A percentile compares a stretch with the other conserved stretches of the same genome.
Conservation (phyloP, 23 red algal species). For the Gracilaria gracilis region DNA sequence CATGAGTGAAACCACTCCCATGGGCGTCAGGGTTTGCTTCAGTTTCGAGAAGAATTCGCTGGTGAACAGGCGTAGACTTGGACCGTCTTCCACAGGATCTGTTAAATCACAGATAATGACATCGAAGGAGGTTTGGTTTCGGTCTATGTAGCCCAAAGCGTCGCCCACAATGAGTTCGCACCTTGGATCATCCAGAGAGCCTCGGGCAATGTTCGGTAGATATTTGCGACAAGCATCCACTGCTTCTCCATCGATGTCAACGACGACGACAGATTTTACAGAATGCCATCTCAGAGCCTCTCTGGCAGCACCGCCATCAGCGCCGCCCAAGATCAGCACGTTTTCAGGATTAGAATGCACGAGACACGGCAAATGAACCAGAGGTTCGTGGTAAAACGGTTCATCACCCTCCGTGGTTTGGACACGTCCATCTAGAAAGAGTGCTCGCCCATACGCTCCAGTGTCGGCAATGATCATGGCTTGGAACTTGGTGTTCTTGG, state of each 20-base stretch:
- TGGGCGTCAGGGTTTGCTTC: slow-evolving; percentile 52
- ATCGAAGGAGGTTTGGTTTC: slow-evolving; percentile 62
- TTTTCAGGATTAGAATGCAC: slow-evolving; percentile 57
- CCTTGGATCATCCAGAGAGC: slow-evolving; percentile 75
- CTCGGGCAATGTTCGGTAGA: slow-evolving; percentile 75
- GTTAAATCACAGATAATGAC: slow-evolving; percentile 96
- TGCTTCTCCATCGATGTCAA: slow-evolving; percentile 94
- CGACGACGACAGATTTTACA: slow-evolving; percentile 73
- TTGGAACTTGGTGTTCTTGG: slow-evolving; percentile 75
- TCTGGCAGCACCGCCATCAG: slow-evolving; percentile 85
- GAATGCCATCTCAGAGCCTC: slow-evolving; percentile 89
- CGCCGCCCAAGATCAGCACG: slow-evolving; percentile 95
- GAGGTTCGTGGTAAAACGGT: slow-evolving; percentile 93
- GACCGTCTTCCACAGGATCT: slow-evolving; percentile 91
- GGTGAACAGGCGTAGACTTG: slow-evolving; percentile 82
- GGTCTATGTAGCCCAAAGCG: slow-evolving; percentile 73
- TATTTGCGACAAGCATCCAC: slow-evolving; percentile 85
- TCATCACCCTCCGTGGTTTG: slow-evolving; percentile 92
- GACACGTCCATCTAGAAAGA: slow-evolving; percentile 90
- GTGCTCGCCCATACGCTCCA: slow-evolving; percentile 90
- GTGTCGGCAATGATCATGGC: slow-evolving; percentile 81
- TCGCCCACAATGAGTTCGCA: slow-evolving; percentile 76
- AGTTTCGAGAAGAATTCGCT: slow-evolving; percentile 83
- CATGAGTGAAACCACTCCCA: slow-evolving; percentile 78
- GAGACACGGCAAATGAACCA: slow-evolving; percentile 87